Conservation (phyloP, 73 alveolate genomes). For the Paramecium primaurelia region DNA sequence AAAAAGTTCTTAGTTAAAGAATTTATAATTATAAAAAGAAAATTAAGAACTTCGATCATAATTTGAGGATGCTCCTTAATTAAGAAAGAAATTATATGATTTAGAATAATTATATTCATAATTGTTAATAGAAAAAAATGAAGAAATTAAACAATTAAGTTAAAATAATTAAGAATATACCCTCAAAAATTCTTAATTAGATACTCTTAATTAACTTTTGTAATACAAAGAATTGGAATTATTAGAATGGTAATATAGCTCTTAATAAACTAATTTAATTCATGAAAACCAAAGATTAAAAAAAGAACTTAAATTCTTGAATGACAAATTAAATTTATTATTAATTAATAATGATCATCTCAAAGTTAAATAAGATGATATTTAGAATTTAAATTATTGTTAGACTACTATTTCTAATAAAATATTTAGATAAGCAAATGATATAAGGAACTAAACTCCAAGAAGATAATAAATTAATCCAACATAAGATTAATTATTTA, state of each 20-base stretch:
- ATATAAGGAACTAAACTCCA: not conserved
- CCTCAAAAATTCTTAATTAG: not conserved
- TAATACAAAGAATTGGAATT: not conserved
- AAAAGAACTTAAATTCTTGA: not conserved
- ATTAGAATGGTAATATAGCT: not conserved
- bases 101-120: not conserved
- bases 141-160: not conserved
- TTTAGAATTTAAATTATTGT: not conserved
- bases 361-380: not conserved
- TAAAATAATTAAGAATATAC: not conserved
- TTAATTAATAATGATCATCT: not conserved
- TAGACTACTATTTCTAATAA: not conserved
- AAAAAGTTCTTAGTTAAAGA: not conserved
- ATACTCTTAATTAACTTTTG: not conserved
- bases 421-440: not conserved
- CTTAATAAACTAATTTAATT: not conserved
- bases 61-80: not conserved
- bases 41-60: not conserved
- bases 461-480: not conserved
- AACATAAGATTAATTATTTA: not conserved
- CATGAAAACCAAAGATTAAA: not conserved
- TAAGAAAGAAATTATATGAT: not conserved
- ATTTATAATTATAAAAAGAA: not conserved
- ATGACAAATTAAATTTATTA: not conserved
- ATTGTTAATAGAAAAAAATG: not conserved